Percentiles rank a stretch among this genome's conserved stretches.
phyloP scores from a whole-genome alignment of 208 protist genomes.

The Crithidia fasciculata region DNA sequence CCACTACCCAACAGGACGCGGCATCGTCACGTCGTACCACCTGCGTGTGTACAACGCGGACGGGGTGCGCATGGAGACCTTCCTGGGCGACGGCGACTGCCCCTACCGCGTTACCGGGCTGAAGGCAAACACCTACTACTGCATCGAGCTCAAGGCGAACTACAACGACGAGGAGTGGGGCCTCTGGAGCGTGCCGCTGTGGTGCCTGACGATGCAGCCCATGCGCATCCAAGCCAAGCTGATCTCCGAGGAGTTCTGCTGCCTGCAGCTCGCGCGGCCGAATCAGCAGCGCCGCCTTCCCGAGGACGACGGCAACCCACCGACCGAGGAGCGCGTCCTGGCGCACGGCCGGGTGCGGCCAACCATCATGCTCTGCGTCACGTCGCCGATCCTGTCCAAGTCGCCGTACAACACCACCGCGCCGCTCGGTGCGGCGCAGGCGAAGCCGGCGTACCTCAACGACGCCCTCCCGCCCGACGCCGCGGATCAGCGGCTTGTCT shows the following conservation, averaged over 20 bases:
- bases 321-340: constrained; percentile 41
- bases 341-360: constrained; percentile 73
- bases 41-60: constrained; percentile 86
- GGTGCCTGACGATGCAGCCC: constrained; percentile 92
- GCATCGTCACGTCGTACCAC: constrained; percentile 89
- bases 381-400: constrained; percentile 71
- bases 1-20: constrained; percentile 83
- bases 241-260: constrained; percentile 92
- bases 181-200: constrained; percentile 88
- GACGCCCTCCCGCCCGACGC: constrained; percentile 76
- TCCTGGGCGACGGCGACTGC: constrained; percentile 88
- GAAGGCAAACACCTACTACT: constrained; percentile 91
- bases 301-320: constrained; percentile 89
- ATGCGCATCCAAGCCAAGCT: constrained; percentile 85
- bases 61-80: constrained; percentile 79
- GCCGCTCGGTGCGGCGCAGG: neutral
- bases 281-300: constrained; percentile 79
- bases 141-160: constrained; percentile 91
- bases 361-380: constrained; percentile 90
- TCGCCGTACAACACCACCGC: constrained; percentile 60
- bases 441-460: constrained; percentile 57
- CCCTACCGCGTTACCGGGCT: constrained; percentile 87
- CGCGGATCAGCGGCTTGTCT: constrained; percentile 77
- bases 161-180: constrained; percentile 95
- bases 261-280: constrained; percentile 68